These are phyloP conservation scores for Dacryopinax primogenitus DNA, from an alignment of 768 basidiomycete genomes.

Conservation along the genomic window DNA sequence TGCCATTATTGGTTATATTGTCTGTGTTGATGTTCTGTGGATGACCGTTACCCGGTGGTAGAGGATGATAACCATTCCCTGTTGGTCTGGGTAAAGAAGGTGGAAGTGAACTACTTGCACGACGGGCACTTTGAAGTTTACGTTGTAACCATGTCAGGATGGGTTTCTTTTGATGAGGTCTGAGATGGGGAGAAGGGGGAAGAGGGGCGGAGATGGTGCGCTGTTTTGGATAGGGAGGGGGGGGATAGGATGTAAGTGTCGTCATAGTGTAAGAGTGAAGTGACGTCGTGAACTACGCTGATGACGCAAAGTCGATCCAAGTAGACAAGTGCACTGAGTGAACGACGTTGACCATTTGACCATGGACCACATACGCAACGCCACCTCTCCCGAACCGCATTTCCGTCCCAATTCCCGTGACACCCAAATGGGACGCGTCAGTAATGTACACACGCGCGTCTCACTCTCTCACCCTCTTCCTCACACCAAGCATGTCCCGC, in stretches of 20 bases:
- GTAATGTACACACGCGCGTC: too few species aligned
- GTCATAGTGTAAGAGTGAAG: too few species aligned
- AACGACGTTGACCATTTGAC: too few species aligned
- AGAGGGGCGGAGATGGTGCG: background rate
- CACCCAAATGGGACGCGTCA: too few species aligned
- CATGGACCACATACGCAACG: too few species aligned
- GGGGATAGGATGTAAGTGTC: too few species aligned
- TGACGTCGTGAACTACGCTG: too few species aligned
- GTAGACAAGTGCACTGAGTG: too few species aligned
- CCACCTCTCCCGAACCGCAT: too few species aligned
- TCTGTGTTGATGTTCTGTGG: background rate
- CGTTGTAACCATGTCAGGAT: conserved; percentile 85
- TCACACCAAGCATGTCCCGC: background rate
- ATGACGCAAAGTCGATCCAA: too few species aligned
- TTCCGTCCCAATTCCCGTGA: too few species aligned
- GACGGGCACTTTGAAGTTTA: conserved; percentile 39
- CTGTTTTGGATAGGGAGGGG: background rate
- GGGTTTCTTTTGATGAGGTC: conserved; percentile 45
- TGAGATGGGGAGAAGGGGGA: background rate
- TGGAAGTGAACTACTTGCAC: background rate
- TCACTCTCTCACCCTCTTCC: background rate
- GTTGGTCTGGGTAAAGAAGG: background rate
- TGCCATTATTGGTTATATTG: background rate
- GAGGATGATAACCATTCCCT: background rate
- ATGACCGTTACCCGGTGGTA: background rate